Conservation (phyloP, 2,329 filamentous ascomycete genomes). For the Fusarium humuli region DNA sequence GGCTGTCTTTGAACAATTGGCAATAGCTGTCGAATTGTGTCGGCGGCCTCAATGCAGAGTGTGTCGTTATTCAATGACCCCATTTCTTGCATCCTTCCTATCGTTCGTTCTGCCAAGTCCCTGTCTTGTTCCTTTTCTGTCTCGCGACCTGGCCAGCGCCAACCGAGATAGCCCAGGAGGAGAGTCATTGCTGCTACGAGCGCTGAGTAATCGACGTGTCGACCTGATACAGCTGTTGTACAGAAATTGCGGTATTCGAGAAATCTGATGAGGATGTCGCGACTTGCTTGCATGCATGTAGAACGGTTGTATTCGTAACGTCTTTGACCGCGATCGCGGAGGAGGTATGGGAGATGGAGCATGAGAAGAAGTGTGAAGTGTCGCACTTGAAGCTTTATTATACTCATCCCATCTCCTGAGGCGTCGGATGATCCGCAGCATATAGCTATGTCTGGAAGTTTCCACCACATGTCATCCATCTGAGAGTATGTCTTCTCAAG, state of each 20-base stretch:
- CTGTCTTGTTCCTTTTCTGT: constrained; percentile 49
- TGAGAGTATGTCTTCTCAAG: constrained; percentile 56
- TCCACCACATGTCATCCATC: constrained; percentile 61
- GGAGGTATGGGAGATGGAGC: constrained; percentile 67
- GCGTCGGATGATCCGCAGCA: constrained; percentile 38
- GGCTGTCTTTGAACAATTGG: constrained; percentile 54
- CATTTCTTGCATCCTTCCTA: constrained; percentile 55
- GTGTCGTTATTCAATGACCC: constrained; percentile 55
- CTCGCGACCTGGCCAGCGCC: constrained; percentile 45
- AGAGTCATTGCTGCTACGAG: constrained; percentile 64
- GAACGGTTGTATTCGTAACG: constrained; percentile 59
- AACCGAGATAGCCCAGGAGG: constrained; percentile 62
- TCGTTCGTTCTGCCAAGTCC: constrained; percentile 52
- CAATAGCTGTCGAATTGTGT: constrained; percentile 57
- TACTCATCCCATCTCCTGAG: constrained; percentile 41
- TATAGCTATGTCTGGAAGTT: constrained; percentile 47
- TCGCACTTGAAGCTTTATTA: constrained; percentile 61
- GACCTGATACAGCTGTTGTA: constrained; percentile 44
- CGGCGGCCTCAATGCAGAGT: constrained; percentile 56
- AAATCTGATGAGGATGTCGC: constrained; percentile 63
- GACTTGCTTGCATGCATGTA: constrained; percentile 62
- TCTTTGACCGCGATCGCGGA: constrained; percentile 56
- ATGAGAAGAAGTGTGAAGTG: constrained; percentile 64
- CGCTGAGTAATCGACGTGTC: constrained; percentile 64
- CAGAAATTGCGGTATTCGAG: constrained; percentile 56